These are phyloP conservation scores for Solanum phureja DNA, from an alignment of 257 asterid genomes.

Conservation along the genomic window DNA sequence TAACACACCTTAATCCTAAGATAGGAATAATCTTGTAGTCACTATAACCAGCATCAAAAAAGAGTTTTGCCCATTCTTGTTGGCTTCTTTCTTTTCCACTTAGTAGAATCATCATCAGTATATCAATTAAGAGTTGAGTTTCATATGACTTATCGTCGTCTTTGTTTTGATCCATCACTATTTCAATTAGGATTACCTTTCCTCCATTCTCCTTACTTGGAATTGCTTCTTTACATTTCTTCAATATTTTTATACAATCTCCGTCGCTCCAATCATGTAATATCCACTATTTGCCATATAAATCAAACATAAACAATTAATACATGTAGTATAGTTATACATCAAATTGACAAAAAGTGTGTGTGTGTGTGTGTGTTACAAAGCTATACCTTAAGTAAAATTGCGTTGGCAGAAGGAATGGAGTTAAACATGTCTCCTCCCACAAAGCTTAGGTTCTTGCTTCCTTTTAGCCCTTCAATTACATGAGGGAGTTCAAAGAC, in stretches of 20 bases:
- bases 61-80: background rate
- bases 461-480: no score
- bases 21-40: no score
- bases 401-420: no score
- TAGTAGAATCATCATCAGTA: background rate
- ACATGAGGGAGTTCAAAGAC: no score
- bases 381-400: no score
- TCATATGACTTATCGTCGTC: background rate
- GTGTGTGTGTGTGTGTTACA: no score
- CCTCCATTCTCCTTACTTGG: slow-evolving; percentile 6
- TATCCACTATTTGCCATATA: background rate
- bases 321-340: no score
- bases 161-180: background rate
- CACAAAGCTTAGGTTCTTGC: no score
- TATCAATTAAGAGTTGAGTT: background rate
- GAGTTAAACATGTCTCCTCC: no score
- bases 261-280: background rate
- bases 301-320: no score
- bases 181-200: slow-evolving; percentile 3
- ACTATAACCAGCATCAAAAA: background rate
- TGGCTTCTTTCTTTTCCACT: background rate
- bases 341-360: no score
- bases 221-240: slow-evolving; percentile 12
- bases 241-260: background rate
- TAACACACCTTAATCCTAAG: no score